These are phyloP conservation scores for Ophiocordyceps camponoti-floridani DNA, from an alignment of 2,329 filamentous ascomycete species.

Conservation along the genomic window DNA sequence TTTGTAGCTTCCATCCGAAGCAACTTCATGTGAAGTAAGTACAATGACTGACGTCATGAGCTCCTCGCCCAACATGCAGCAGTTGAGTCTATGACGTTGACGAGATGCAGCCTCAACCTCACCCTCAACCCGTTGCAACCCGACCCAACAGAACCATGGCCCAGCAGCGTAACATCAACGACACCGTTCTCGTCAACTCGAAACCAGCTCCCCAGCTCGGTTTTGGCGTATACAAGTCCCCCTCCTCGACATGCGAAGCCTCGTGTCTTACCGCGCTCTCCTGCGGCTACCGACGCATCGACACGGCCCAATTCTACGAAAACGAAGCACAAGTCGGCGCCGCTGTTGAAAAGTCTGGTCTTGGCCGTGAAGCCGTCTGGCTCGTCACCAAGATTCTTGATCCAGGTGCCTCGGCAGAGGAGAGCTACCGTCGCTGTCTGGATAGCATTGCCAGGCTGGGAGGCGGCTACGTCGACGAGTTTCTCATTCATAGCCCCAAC, in stretches of 20 bases:
- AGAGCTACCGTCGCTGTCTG: conserved; percentile 39
- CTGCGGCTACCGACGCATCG: conserved; percentile 41
- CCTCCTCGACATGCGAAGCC: conserved; percentile 29
- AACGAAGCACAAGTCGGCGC: conserved; percentile 51
- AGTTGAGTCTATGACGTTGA: too few species aligned
- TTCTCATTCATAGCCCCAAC: conserved; percentile 49
- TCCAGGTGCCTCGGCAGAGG: conserved; percentile 23
- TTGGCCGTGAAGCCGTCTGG: conserved; percentile 43
- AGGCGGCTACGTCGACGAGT: conserved; percentile 49
- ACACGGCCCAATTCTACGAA: conserved; percentile 43
- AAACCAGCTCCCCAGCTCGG: conserved; percentile 42
- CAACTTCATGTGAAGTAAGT: too few species aligned
- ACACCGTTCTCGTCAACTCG: conserved; percentile 8
- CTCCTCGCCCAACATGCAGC: too few species aligned
- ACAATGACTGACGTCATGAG: too few species aligned
- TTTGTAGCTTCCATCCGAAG: too few species aligned
- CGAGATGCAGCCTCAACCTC: too few species aligned
- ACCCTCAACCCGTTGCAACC: too few species aligned
- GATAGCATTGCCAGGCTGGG: conserved; percentile 46
- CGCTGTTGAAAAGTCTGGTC: conserved; percentile 36
- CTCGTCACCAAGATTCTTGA: conserved; percentile 52
- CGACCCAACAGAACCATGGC: neutral
- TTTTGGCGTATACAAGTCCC: conserved; percentile 51
- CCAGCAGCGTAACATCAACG: neutral
- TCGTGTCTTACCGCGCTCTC: conserved; percentile 37